Evolutionary conservation across 2,329 filamentous ascomycete genomes (phyloP).

Genomic region (Talaromyces sp.): DNA sequence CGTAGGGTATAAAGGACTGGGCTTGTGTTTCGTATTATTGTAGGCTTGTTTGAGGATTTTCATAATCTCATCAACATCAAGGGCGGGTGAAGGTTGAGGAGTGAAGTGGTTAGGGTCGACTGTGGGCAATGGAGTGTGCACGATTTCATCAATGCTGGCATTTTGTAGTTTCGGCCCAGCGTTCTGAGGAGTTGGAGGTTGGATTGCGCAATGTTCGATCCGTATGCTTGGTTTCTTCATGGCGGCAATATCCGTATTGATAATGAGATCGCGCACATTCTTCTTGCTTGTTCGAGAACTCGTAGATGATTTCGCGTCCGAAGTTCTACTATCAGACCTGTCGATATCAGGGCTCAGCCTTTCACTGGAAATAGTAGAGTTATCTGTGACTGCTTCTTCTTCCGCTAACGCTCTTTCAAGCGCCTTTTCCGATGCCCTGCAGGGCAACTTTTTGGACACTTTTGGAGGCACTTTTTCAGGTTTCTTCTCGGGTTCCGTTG

Average conservation of each 20-base stretch:
- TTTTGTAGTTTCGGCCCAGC: constrained; percentile 27
- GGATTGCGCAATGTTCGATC: constrained; percentile 37
- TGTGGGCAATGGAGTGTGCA: constrained; percentile 41
- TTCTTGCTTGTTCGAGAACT: constrained; percentile 29
- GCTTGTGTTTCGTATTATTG: constrained; percentile 27
- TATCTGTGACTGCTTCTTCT: background rate
- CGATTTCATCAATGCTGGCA: constrained; percentile 43
- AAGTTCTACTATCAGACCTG: background rate
- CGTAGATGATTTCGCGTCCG: constrained; percentile 3
- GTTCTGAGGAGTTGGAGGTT: constrained; percentile 36
- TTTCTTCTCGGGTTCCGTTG: background rate
- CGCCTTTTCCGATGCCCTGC: background rate
- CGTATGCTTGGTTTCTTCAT: constrained; percentile 32
- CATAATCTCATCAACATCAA: constrained; percentile 44
- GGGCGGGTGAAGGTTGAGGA: constrained; percentile 28
- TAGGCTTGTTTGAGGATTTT: constrained; percentile 43
- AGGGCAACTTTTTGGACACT: background rate
- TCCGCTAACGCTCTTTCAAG: background rate
- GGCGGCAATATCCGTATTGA: constrained; percentile 41
- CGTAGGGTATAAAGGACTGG: constrained; percentile 34
- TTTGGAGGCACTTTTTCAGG: background rate
- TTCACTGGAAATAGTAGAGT: background rate
- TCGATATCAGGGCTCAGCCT: background rate
- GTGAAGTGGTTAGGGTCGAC: constrained; percentile 28
- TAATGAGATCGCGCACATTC: constrained; percentile 43